Evolutionary conservation across 2,329 filamentous ascomycete species (phyloP), one percentile per base, ranked within the genome.

Genomic region (Aspergillus tamarii): DNA sequence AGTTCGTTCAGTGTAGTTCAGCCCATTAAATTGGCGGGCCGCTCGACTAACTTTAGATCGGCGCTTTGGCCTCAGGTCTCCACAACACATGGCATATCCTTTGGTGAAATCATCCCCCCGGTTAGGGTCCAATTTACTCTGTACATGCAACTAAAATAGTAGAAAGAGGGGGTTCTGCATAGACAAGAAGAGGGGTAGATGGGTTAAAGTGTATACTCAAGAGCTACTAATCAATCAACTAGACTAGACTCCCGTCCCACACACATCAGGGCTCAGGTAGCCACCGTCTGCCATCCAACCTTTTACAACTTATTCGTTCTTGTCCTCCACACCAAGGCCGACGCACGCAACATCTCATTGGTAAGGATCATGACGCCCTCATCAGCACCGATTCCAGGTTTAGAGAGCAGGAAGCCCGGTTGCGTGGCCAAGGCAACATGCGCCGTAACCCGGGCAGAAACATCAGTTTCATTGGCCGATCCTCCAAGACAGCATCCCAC

Each of bases 381-480:
- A 21, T 62, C 60, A 12, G 60, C 60, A 1, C 60, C 60, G 14
- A 62, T 62, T 9, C 56, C 60, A 12, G 60, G 60, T 21, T 62
- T 62, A 1, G 60, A 62, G 26, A 62, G 60, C 26, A 62, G 21
- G 23, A 62, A 62, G 9, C 53, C 56, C 3, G 60, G 60, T 12
- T 46, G 36, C 21, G 60, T 59, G n/a, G 60, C 60, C 46, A 62
- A 39, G 12, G 60, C 60, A 34, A 62, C 60, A 39, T 62, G 71
- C 48, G 65, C 69, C n/a, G 71, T 71, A 53, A 73, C 72, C 54
- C 71, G 71, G 36, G 67, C 63, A 59, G 72, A 73, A 39, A 73
- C 68, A n/a, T 69, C 71, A 9, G 70, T 62, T 39, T 62, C 66
- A 62, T 68, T 67, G 14, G 66, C 66, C 26, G 63, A 66, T 7